These are phyloP conservation scores for Orbilia oligospora DNA, from an alignment of 2,329 filamentous ascomycete species.

Conservation along the genomic window DNA sequence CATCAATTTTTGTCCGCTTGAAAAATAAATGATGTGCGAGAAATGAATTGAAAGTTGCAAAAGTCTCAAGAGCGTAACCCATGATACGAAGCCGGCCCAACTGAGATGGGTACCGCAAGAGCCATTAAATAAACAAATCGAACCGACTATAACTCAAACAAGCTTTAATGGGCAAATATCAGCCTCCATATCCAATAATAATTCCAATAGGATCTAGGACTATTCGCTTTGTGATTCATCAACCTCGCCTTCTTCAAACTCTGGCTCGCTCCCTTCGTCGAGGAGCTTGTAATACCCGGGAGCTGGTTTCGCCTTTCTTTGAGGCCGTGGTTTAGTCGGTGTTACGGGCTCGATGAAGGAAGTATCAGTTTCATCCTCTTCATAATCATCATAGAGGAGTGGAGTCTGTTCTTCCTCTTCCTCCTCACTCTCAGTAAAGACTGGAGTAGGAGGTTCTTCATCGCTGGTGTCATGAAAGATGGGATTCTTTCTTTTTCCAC, in stretches of 20 bases:
- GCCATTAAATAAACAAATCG: too few species aligned
- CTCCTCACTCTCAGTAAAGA: slow-evolving; percentile 22
- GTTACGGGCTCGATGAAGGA: slow-evolving; percentile 36
- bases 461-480: slow-evolving; percentile 47
- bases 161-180: background rate
- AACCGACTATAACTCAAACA: too few species aligned
- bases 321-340: slow-evolving; percentile 32
- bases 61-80: too few species aligned
- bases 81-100: too few species aligned
- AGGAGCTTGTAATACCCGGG: slow-evolving; percentile 39
- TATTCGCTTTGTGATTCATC: background rate
- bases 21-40: background rate
- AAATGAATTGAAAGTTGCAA: too few species aligned
- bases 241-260: background rate
- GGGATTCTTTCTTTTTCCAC: slow-evolving; percentile 25
- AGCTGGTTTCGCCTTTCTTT: slow-evolving; percentile 38
- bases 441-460: slow-evolving; percentile 31
- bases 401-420: slow-evolving; percentile 25
- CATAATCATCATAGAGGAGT: background rate
- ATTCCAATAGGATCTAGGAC: background rate
- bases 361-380: slow-evolving; percentile 13
- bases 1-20: background rate
- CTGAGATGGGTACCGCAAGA: too few species aligned
- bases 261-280: slow-evolving; percentile 26
- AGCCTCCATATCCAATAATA: background rate